phyloP scores from a whole-genome alignment of 495 filamentous ascomycete species.

The Parachaetomium inaequale region DNA sequence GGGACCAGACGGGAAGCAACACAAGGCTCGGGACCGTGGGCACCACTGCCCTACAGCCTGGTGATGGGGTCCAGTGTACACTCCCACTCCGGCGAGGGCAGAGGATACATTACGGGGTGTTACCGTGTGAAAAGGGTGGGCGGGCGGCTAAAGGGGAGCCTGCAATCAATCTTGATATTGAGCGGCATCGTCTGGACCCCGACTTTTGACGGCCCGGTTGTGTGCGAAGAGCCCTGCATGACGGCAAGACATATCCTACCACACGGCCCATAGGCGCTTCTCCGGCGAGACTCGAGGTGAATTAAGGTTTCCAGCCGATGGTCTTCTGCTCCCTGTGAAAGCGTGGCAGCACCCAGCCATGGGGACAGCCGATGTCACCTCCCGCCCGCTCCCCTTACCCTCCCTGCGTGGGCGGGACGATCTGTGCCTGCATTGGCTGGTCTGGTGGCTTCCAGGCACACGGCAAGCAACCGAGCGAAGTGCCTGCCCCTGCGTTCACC shows the following conservation, averaged over 20 bases:
- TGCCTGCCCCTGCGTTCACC: conserved; percentile 5
- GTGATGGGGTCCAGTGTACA: not conserved
- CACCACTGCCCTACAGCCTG: not conserved
- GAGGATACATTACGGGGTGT: not conserved
- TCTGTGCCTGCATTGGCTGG: conserved; percentile 4
- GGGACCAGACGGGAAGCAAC: not conserved
- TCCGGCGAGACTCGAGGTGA: conserved; percentile 5
- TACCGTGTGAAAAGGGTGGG: not conserved
- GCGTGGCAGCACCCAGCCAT: not conserved
- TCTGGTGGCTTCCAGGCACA: not conserved
- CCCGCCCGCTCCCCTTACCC: not conserved
- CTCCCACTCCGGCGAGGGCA: not conserved
- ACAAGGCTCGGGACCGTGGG: conserved; percentile 7
- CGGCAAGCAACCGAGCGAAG: not conserved
- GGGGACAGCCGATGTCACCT: conserved; percentile 3
- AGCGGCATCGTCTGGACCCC: not conserved
- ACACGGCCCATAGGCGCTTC: conserved; percentile 19
- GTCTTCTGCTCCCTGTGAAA: conserved; percentile 1
- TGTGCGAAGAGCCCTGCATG: conserved; percentile 11
- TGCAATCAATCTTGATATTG: conserved; percentile 24
- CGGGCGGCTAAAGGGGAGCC: conserved; percentile 22
- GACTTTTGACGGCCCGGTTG: not conserved
- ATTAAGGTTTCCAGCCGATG: conserved; percentile 23
- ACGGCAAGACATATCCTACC: conserved; percentile 3
- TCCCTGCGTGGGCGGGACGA: not conserved